These are phyloP conservation scores for Trichoderma sp. DNA, from an alignment of 2,329 filamentous ascomycete species.

Conservation along the genomic window DNA sequence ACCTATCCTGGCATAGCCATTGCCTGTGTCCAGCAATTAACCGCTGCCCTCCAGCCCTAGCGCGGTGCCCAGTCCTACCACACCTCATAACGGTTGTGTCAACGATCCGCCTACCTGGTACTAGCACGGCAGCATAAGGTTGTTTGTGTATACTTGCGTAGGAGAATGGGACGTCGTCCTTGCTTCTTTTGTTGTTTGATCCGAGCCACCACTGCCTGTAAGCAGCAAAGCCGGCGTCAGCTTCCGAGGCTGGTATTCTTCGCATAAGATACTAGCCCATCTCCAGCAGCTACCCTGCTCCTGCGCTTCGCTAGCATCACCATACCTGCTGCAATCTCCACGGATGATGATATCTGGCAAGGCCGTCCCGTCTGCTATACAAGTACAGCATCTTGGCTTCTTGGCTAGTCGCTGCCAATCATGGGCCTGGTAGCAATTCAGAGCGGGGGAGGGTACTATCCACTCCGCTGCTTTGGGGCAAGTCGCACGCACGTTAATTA, in stretches of 20 bases:
- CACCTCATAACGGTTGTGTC: neutral
- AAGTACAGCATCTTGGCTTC: neutral
- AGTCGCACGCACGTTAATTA: slow-evolving; percentile 21
- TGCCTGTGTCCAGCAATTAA: neutral
- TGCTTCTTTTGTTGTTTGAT: neutral
- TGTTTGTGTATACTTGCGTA: neutral
- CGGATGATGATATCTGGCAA: neutral
- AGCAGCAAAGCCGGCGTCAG: neutral
- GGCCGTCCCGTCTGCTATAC: neutral
- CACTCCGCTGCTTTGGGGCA: slow-evolving; percentile 18
- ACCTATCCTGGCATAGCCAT: neutral
- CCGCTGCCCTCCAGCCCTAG: neutral
- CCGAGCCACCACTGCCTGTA: neutral
- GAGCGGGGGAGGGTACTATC: slow-evolving; percentile 8
- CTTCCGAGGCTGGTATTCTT: neutral
- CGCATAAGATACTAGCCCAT: neutral
- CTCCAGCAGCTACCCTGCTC: neutral
- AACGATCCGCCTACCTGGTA: neutral
- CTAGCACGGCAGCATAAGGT: neutral
- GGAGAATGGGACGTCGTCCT: neutral
- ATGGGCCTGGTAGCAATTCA: slow-evolving; percentile 1
- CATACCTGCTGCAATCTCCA: neutral
- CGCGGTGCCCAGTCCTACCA: neutral
- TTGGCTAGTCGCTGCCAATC: slow-evolving; percentile 2
- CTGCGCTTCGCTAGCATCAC: neutral